Evolutionary conservation across 2,329 filamentous ascomycete genomes (phyloP).

Genomic region (Cordyceps farinosa): DNA sequence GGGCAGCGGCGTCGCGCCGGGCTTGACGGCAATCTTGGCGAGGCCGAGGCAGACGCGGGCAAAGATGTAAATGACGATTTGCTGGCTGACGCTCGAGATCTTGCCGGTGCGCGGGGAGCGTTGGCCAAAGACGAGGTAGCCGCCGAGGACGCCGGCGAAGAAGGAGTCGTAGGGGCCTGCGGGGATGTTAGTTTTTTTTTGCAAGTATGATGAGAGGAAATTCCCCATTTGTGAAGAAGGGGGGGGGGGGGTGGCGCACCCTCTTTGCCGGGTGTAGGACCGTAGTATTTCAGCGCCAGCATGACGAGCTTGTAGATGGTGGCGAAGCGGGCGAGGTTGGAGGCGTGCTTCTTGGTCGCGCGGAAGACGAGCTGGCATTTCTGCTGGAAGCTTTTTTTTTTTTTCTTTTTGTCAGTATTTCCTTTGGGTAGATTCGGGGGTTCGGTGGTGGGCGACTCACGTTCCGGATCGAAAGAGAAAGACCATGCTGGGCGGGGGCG

Average conservation of each 20-base stretch:
- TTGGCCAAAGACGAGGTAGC: conserved; percentile 85
- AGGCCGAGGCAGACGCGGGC: conserved; percentile 82
- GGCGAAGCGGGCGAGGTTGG: conserved; percentile 88
- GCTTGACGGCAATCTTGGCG: conserved; percentile 77
- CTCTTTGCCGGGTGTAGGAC: conserved; percentile 57
- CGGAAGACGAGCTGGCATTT: conserved; percentile 75
- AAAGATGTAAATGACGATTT: conserved; percentile 98
- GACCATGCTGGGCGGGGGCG: conserved; percentile 66
- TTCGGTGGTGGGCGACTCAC: conserved; percentile 44
- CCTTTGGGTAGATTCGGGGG: not conserved
- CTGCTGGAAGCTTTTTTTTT: conserved; percentile 56
- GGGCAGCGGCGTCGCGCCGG: conserved; percentile 46
- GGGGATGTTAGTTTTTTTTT: not conserved
- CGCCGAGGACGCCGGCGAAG: conserved; percentile 80
- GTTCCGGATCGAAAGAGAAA: conserved; percentile 92
- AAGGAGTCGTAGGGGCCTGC: conserved; percentile 75
- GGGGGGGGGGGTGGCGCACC: conserved; percentile 29
- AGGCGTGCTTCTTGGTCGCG: conserved; percentile 85
- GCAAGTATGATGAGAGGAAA: not conserved
- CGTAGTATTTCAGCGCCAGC: conserved; percentile 66
- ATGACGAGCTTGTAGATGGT: conserved; percentile 83
- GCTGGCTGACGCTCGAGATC: conserved; percentile 81
- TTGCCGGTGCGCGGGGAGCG: conserved; percentile 59
- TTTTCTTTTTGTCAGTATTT: not conserved
- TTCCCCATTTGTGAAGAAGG: not conserved